Conservation (phyloP, 352 stramenopile genomes). For the Globisporangium paroecandrum region DNA sequence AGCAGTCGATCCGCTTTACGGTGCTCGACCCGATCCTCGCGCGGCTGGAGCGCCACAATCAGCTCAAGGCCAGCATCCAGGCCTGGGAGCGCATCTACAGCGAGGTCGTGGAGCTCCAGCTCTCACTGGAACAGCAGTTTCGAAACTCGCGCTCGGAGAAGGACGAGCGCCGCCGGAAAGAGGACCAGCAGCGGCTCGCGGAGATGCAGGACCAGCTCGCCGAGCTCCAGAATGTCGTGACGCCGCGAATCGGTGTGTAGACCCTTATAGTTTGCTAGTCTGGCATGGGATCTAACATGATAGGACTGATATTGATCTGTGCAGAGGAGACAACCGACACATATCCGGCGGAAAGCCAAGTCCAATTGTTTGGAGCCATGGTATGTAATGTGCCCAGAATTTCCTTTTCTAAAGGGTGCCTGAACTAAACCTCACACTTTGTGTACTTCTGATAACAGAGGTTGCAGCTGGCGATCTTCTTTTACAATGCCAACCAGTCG, state of each 20-base stretch:
- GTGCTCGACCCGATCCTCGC: slow-evolving; percentile 60
- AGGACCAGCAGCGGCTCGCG: slow-evolving; percentile 32
- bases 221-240: slow-evolving; percentile 33
- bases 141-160: slow-evolving; percentile 29
- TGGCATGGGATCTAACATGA: not conserved
- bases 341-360: slow-evolving; percentile 27
- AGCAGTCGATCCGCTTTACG: slow-evolving; percentile 78
- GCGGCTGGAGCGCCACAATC: slow-evolving; percentile 46
- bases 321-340: slow-evolving; percentile 41
- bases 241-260: slow-evolving; percentile 36
- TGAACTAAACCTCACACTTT: not conserved
- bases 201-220: slow-evolving; percentile 39
- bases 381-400: slow-evolving; percentile 17
- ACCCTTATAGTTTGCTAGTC: not conserved
- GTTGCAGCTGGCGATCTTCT: slow-evolving; percentile 74
- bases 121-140: slow-evolving; percentile 26
- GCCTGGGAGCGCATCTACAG: slow-evolving; percentile 26
- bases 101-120: slow-evolving; percentile 26
- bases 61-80: slow-evolving; percentile 38
- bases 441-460: slow-evolving; percentile 27
- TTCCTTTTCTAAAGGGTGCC: too few species aligned
- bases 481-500: slow-evolving; percentile 57
- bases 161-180: slow-evolving; percentile 36
- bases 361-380: slow-evolving; percentile 63
- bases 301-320: not conserved